A percentile compares a stretch with the other conserved stretches of the same genome.
Evolutionary conservation across 2,329 filamentous ascomycete genomes (phyloP).

Genomic region (Colletotrichum truncatum): DNA sequence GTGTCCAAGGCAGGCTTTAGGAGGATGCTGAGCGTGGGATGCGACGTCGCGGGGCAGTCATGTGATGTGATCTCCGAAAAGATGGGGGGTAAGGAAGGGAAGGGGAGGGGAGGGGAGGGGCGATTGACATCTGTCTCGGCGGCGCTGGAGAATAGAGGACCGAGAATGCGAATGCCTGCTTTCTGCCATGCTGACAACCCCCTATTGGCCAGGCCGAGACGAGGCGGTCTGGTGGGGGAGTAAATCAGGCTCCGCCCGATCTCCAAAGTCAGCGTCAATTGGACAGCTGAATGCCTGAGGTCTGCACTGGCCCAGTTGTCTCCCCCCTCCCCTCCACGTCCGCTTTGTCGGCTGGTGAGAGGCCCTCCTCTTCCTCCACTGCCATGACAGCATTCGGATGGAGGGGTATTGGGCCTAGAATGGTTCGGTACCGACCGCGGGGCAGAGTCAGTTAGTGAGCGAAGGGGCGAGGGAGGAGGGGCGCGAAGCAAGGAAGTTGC

Average conservation of each 20-base stretch:
- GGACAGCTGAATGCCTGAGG: not conserved
- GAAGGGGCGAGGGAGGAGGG: not conserved
- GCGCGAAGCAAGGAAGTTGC: conserved; percentile 10
- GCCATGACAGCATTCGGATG: conserved; percentile 6
- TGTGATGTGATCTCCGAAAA: conserved; percentile 21
- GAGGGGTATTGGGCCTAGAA: conserved; percentile 8
- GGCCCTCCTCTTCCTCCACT: conserved; percentile 7
- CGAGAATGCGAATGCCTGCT: conserved; percentile 4
- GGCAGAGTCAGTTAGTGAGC: not conserved
- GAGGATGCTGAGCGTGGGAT: conserved; percentile 2
- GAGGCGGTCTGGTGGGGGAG: not conserved
- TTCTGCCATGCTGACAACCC: not conserved
- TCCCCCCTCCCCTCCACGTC: not conserved
- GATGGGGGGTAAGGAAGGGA: too few relatives aligned
- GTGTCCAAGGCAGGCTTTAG: not conserved
- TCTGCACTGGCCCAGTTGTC: not conserved
- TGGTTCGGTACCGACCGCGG: conserved; percentile 13
- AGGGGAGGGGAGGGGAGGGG: too few relatives aligned
- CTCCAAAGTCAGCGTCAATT: conserved; percentile 9
- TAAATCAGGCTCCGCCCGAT: conserved; percentile 16
- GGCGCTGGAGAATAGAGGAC: not conserved
- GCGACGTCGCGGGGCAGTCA: conserved; percentile 28
- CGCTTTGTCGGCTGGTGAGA: conserved; percentile 13
- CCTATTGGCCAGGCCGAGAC: not conserved
- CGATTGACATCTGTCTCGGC: not conserved